Evolutionary conservation across 208 protist species (phyloP).

Genomic region (Acanthamoeba castellanii): DNA sequence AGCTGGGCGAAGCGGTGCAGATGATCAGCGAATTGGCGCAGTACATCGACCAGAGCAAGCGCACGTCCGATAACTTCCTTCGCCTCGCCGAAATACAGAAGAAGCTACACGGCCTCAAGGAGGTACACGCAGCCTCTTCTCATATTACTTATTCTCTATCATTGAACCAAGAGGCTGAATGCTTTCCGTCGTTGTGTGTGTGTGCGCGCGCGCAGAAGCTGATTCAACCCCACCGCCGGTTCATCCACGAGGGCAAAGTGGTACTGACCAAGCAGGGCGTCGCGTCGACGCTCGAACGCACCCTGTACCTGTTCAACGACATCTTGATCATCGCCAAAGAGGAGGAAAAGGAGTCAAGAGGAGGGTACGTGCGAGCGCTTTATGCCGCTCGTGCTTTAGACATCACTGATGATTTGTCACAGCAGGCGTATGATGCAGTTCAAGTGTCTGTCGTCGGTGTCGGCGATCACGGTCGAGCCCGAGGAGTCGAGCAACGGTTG

Average conservation of each 20-base stretch:
- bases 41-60: slow-evolving; percentile 71
- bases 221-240: slow-evolving; percentile 47
- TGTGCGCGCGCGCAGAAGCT: neutral
- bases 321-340: slow-evolving; percentile 63
- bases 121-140: neutral
- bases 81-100: slow-evolving; percentile 63
- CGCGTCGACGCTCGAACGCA: neutral
- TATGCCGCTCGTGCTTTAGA: neutral
- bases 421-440: neutral
- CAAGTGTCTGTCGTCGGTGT: slow-evolving; percentile 41
- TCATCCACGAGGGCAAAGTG: slow-evolving; percentile 52
- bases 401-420: neutral
- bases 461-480: neutral
- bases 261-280: neutral
- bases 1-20: slow-evolving; percentile 43
- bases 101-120: slow-evolving; percentile 17
- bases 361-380: neutral
- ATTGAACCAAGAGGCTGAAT: no score
- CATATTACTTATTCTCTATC: neutral
- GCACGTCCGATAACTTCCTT: slow-evolving; percentile 57
- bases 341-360: slow-evolving; percentile 7
- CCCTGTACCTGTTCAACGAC: slow-evolving; percentile 68
- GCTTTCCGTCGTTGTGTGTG: neutral
- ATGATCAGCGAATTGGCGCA: slow-evolving; percentile 63
- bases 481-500: neutral